A percentile compares a stretch with the other conserved stretches of the same genome.
phyloP scores from a whole-genome alignment of 2,329 filamentous ascomycete genomes.

The Mycogone perniciosa region DNA sequence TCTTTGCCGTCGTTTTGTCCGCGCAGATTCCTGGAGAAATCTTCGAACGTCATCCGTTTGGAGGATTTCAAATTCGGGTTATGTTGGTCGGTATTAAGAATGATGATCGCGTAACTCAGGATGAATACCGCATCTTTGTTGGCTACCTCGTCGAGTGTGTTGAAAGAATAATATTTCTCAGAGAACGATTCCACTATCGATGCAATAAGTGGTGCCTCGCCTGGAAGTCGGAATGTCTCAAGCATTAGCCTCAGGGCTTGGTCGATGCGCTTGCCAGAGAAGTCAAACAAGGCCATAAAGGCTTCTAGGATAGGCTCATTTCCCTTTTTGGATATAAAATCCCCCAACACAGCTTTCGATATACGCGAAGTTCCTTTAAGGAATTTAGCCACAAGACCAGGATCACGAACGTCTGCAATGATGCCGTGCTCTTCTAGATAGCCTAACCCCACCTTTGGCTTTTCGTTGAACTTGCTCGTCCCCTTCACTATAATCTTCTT shows the following conservation, averaged over 20 bases:
- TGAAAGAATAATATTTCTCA: constrained; percentile 71
- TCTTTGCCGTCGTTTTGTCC: constrained; percentile 83
- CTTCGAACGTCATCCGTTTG: constrained; percentile 76
- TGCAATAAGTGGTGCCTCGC: constrained; percentile 88
- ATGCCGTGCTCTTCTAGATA: constrained; percentile 82
- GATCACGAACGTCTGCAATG: constrained; percentile 68
- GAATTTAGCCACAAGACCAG: constrained; percentile 76
- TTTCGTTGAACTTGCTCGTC: constrained; percentile 89
- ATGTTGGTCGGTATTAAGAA: constrained; percentile 95
- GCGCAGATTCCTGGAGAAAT: constrained; percentile 84
- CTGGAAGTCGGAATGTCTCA: constrained; percentile 86
- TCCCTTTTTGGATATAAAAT: constrained; percentile 85
- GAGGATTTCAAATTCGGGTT: constrained; percentile 78
- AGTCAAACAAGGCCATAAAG: constrained; percentile 85
- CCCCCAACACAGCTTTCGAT: constrained; percentile 85
- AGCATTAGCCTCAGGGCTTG: constrained; percentile 84
- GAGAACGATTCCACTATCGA: constrained; percentile 84
- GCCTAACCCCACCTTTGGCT: constrained; percentile 79
- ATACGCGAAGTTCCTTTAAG: constrained; percentile 80
- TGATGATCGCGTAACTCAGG: constrained; percentile 91
- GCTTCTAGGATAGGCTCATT: constrained; percentile 80
- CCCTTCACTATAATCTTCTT: constrained; percentile 89
- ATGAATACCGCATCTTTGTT: constrained; percentile 86
- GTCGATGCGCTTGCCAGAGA: constrained; percentile 77
- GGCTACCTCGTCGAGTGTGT: constrained; percentile 65